A percentile compares a stretch with the other conserved stretches of the same genome.
phyloP scores from a whole-genome alignment of 1,284 basidiomycete species.

The Sanghuangporus baumii region DNA sequence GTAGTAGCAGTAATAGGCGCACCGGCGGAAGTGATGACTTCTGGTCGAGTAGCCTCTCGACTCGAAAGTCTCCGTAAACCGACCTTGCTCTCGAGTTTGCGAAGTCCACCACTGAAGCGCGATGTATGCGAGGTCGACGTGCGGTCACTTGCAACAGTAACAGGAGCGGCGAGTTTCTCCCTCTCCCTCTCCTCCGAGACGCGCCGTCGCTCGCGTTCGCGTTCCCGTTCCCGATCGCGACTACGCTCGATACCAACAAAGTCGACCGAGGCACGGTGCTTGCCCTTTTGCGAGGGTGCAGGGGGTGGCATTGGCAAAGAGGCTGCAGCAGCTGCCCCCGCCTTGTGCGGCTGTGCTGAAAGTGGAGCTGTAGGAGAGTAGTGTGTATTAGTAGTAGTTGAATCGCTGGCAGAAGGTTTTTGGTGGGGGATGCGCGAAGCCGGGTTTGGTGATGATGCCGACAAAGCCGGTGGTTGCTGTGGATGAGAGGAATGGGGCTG shows the following conservation, averaged over 20 bases:
- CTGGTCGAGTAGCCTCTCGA: not conserved
- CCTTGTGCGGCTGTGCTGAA: no score
- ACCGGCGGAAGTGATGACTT: not conserved
- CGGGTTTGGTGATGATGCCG: not conserved
- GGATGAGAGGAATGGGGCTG: not conserved
- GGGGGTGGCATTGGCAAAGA: not conserved
- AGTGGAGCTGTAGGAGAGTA: not conserved
- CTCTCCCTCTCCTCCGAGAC: not conserved
- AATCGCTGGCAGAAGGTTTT: constrained; percentile 6
- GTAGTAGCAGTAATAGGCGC: not conserved
- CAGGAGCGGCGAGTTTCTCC: not conserved
- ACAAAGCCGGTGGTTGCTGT: not conserved
- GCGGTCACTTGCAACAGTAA: not conserved
- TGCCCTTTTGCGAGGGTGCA: not conserved
- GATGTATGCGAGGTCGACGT: not conserved
- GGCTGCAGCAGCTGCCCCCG: not conserved
- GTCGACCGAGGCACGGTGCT: constrained; percentile 11
- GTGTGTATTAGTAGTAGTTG: not conserved
- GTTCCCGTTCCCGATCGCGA: constrained; percentile 1
- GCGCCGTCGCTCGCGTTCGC: not conserved
- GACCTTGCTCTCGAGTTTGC: constrained; percentile 13
- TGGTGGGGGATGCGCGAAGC: not conserved
- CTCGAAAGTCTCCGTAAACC: constrained; percentile 8
- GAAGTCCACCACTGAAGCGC: constrained; percentile 8
- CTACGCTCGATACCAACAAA: constrained; percentile 1